A percentile compares a stretch with the other conserved stretches of the same genome.
phyloP scores from a whole-genome alignment of 108 stramenopile genomes.

The Asterionellopsis glacialis region DNA sequence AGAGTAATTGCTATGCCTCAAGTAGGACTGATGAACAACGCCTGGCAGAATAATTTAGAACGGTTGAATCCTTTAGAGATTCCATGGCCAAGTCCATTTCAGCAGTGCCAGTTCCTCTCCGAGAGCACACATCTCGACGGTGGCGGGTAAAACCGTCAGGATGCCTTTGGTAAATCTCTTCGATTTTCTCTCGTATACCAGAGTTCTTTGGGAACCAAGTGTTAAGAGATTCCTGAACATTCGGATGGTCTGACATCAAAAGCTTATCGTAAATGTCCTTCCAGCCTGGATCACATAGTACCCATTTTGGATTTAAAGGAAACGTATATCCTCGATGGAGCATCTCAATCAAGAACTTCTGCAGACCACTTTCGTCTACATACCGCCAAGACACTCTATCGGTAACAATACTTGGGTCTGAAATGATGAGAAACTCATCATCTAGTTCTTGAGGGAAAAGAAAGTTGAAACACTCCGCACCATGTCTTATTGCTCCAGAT shows the following conservation, averaged over 20 bases:
- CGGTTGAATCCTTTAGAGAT: too few species aligned
- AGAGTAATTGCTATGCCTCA: too few species aligned
- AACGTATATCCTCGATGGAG: constrained; percentile 54
- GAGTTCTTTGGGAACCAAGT: constrained; percentile 11
- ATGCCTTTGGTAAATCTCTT: constrained; percentile 7
- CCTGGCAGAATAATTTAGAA: too few species aligned
- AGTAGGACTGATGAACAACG: too few species aligned
- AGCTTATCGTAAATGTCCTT: constrained; percentile 15
- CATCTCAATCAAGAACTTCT: constrained; percentile 34
- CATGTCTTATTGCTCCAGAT: constrained; percentile 53
- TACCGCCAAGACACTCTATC: constrained; percentile 24
- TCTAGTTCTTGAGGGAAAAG: constrained; percentile 62
- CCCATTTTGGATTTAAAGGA: constrained; percentile 55
- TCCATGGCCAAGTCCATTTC: too few species aligned
- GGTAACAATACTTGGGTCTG: constrained; percentile 15
- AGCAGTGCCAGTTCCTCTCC: too few species aligned
- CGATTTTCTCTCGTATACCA: constrained; percentile 17
- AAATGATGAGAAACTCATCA: constrained; percentile 47
- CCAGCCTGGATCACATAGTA: constrained; percentile 36
- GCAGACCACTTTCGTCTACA: constrained; percentile 36
- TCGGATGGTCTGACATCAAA: background rate
- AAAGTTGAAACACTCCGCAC: constrained; percentile 65
- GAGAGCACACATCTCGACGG: background rate
- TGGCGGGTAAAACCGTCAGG: background rate
- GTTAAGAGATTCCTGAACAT: constrained; percentile 12